These are phyloP conservation scores for Scolecobasidium constrictum DNA, from an alignment of 2,329 filamentous ascomycete genomes.

Conservation along the genomic window DNA sequence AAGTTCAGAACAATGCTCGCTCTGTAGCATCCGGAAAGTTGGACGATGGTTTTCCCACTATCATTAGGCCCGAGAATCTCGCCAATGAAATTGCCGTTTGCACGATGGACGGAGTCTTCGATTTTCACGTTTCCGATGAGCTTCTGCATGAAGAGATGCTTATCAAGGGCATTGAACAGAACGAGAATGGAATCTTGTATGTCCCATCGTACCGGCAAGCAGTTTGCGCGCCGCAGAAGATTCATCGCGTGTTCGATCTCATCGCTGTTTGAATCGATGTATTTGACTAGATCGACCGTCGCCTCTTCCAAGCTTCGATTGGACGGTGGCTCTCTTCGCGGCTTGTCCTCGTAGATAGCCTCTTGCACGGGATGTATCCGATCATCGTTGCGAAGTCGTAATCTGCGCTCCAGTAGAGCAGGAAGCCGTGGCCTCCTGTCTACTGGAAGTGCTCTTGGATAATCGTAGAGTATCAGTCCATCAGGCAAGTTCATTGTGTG, in stretches of 20 bases:
- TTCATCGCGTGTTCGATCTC: neutral
- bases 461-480: too few relatives aligned
- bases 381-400: too few relatives aligned
- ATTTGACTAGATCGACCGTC: slow-evolving; percentile 2
- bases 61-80: neutral
- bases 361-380: too few relatives aligned
- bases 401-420: neutral
- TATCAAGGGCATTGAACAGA: neutral
- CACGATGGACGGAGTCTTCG: too few relatives aligned
- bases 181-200: neutral
- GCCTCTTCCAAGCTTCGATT: slow-evolving; percentile 7
- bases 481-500: too few relatives aligned
- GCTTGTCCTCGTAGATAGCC: too few relatives aligned
- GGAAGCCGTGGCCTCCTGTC: neutral
- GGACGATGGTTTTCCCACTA: neutral
- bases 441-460: neutral
- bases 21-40: neutral
- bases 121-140: neutral
- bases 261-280: slow-evolving; percentile 6
- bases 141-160: neutral
- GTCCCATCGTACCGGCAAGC: neutral
- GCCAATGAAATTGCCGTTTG: too few relatives aligned
- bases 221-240: neutral
- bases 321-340: too few relatives aligned
- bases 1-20: neutral